Evolutionary conservation across 306 rosid genomes (phyloP).

Genomic region (Cyamopsis tetragonoloba): DNA sequence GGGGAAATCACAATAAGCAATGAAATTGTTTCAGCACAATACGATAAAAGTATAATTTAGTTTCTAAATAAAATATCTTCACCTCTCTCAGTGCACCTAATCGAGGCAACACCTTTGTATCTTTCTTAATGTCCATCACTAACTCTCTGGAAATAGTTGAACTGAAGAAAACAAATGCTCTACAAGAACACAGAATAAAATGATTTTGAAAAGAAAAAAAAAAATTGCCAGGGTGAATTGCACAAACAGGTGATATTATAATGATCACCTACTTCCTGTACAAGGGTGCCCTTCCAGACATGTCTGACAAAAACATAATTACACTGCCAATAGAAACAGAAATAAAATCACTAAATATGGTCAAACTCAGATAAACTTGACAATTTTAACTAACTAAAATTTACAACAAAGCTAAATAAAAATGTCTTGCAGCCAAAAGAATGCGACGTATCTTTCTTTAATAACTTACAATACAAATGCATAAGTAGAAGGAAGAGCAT

Average conservation of each 20-base stretch:
- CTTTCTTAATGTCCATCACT: constrained; percentile 72
- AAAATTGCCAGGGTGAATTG: constrained; percentile 4
- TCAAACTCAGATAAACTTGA: neutral
- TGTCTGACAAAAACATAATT: constrained; percentile 83
- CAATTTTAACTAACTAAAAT: constrained; percentile 1
- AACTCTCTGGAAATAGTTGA: constrained; percentile 74
- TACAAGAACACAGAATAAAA: constrained; percentile 40
- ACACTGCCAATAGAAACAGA: constrained; percentile 59
- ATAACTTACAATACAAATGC: constrained; percentile 7
- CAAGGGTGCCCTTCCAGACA: constrained; percentile 84
- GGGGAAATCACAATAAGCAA: constrained; percentile 21
- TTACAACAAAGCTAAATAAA: constrained; percentile 19
- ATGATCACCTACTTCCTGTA: constrained; percentile 71
- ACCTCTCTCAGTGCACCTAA: constrained; percentile 92
- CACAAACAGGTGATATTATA: constrained; percentile 12
- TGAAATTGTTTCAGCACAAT: constrained; percentile 7
- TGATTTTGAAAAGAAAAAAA: constrained; percentile 16
- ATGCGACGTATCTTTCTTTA: neutral
- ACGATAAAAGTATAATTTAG: constrained; percentile 20
- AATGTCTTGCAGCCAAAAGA: constrained; percentile 10
- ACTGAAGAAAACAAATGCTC: constrained; percentile 97
- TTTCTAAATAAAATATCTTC: constrained; percentile 22
- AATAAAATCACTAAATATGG: constrained; percentile 32
- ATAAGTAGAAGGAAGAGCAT: constrained; percentile 19
- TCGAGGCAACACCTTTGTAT: constrained; percentile 62